Base-by-base conservation (phyloP, 352 stramenopile genomes). In the Thalassiosira mediterranea region DNA sequence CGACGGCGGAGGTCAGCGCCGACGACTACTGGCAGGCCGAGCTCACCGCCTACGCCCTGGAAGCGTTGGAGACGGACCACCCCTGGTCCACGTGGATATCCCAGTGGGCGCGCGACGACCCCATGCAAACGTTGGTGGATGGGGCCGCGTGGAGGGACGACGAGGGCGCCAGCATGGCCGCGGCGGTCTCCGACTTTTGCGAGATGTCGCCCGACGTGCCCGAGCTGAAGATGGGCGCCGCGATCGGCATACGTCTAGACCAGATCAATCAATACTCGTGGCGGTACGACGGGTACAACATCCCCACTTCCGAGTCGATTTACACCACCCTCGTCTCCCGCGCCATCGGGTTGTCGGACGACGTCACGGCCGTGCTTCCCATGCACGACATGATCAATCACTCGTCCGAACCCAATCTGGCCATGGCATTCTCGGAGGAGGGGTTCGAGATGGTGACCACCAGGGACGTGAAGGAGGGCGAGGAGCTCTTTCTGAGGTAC, bases 341-440 rank as follows among this genome's bases (percentile, higher is more conserved):
- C 38, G 77, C 77, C n/a, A 68, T 82, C 26, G 77, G 64, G 15
- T 38, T 86, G 21, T 44, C 42, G 26, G 42, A 83, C 17, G 26
- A 17, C 32, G 49, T 83, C 1, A 70, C 64, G 15, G 72, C 59
- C 38, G 59, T 72, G 2, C 54, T 83, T 44, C 74, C 74, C 3
- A 78, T 83, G 67, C 66, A 75, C 60, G 74, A 83, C 46, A 83
- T 83, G 74, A 62, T 83, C 32, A 83, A 83, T 53, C 74, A 83
- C 47, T 72, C 60, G 0, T n/a, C 32, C 32, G 31, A 83, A 21
- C 68, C 61, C 4, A 83, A 83, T 60, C 0, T 79, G 28, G 52
- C 17, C 26, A 52, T 86, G 19, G 19, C 46, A 34, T 66, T 80
- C 23, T 56, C 59, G 31, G 66, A 69, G 28, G 62, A 73, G 47